Evolutionary conservation across 306 rosid genomes (phyloP), one percentile per base, ranked within the genome.

Genomic region (Hylodesmum podocarpum): DNA sequence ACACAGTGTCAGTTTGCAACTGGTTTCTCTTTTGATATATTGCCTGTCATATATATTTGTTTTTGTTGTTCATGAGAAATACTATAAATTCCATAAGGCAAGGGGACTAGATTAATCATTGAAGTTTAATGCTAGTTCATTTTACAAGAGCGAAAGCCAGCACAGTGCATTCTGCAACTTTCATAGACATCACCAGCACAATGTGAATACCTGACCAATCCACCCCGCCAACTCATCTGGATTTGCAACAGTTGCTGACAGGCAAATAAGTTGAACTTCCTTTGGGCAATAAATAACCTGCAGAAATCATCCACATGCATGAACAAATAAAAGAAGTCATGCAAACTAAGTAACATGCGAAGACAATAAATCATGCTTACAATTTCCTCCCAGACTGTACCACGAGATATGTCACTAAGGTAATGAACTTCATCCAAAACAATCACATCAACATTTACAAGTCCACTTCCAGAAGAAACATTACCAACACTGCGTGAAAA

Each of bases 381-480:
- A 74, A 95, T 90, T 83, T 95, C 98, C 84, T 95, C 96, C 98
- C 95, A 92, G 80, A 92, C 98, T 49, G 97, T 92, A 67, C 98
- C 98, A 8, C 97, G 95, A 58, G 91, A 95, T 78, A 95, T 90
- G 84, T 95, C 98, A 54, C 98, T 95, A 40, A 95, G 91, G 78
- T 95, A 95, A 89, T 95, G 98, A 87, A 95, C 98, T 87, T 95
- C 98, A 70, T 95, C 98, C 87, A 95, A 85, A 75, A 95, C 93
- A 73, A 95, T 95, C 54, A 88, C 97, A 80, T 95, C 97, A 57
- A 95, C 98, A 58, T 88, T 87, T 70, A 87, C 91, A 71, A 95
- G 97, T 63, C 93, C 88, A 68, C 91, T 76, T 59, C 91, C 86
- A 67, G 96, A 89, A 82, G 98, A 90, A 80, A 76, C 77, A 85